phyloP scores from a whole-genome alignment of 23 red algal genomes.

The Gracilaria gracilis region DNA sequence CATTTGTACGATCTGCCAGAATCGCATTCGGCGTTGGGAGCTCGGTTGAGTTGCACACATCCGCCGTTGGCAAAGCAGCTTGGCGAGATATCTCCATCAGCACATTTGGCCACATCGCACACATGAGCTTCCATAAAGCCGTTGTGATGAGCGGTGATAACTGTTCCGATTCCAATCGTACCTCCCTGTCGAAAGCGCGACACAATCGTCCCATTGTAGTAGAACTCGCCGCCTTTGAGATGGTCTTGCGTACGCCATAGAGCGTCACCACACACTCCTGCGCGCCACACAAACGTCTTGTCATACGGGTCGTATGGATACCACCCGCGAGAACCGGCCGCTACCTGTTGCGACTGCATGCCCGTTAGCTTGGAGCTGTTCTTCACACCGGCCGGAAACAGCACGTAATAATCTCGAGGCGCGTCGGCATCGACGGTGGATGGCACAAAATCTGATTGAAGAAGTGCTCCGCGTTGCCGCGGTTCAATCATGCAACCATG shows the following conservation, averaged over 20 bases:
- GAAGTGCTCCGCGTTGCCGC: constrained; percentile 29
- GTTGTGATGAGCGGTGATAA: constrained; percentile 65
- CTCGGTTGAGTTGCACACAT: constrained; percentile 60
- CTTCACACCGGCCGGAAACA: constrained; percentile 48
- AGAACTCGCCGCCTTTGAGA: constrained; percentile 47
- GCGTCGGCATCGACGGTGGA: not conserved
- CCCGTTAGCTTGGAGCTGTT: not conserved
- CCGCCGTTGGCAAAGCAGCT: constrained; percentile 39
- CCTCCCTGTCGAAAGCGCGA: constrained; percentile 36
- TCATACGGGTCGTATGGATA: constrained; percentile 52
- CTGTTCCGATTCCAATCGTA: constrained; percentile 35
- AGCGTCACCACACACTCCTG: constrained; percentile 59
- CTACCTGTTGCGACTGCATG: constrained; percentile 16
- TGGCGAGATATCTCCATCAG: constrained; percentile 25
- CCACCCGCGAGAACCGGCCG: constrained; percentile 37
- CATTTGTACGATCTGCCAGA: constrained; percentile 30
- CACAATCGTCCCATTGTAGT: constrained; percentile 23
- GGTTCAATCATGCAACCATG: constrained; percentile 43
- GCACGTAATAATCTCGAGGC: constrained; percentile 56
- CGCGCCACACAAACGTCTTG: constrained; percentile 23
- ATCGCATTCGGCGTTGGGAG: constrained; percentile 50
- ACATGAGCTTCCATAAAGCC: constrained; percentile 70
- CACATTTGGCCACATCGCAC: constrained; percentile 50
- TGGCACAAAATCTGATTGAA: not conserved
- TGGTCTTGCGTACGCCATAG: constrained; percentile 38